Conservation (phyloP, 768 basidiomycete genomes). For the Suillus variegatus region DNA sequence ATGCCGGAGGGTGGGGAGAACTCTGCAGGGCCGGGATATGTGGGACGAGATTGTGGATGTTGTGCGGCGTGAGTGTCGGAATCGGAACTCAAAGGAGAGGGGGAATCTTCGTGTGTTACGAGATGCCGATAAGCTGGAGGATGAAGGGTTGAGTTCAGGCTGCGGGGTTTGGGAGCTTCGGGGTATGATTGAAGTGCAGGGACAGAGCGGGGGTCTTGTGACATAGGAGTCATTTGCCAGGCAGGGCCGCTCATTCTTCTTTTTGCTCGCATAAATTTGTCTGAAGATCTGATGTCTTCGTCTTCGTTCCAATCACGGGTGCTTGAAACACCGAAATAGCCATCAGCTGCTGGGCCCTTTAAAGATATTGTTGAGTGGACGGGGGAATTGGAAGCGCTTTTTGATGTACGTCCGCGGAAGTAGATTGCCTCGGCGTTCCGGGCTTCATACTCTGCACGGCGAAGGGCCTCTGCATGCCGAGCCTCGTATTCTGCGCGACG, state of each 20-base stretch:
- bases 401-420: constrained; percentile 43
- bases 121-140: constrained; percentile 34
- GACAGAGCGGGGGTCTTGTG: constrained; percentile 35
- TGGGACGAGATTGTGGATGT: constrained; percentile 32
- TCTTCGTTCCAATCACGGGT: constrained; percentile 37
- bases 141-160: constrained; percentile 33
- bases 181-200: constrained; percentile 13
- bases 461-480: constrained; percentile 66
- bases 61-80: constrained; percentile 43
- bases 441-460: constrained; percentile 63
- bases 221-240: constrained; percentile 51
- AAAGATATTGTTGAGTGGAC: constrained; percentile 28
- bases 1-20: constrained; percentile 25
- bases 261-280: constrained; percentile 31
- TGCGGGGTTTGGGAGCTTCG: constrained; percentile 19
- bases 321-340: constrained; percentile 40
- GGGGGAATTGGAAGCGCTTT: constrained; percentile 72
- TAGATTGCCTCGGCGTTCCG: constrained; percentile 48
- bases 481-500: constrained; percentile 88
- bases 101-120: constrained; percentile 57
- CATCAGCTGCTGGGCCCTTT: constrained; percentile 34
- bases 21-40: constrained; percentile 19
- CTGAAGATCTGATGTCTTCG: constrained; percentile 27
- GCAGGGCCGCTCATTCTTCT: constrained; percentile 58
- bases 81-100: constrained; percentile 72